phyloP scores from a whole-genome alignment of 2,329 filamentous ascomycete genomes.

The Xylaria sp. region DNA sequence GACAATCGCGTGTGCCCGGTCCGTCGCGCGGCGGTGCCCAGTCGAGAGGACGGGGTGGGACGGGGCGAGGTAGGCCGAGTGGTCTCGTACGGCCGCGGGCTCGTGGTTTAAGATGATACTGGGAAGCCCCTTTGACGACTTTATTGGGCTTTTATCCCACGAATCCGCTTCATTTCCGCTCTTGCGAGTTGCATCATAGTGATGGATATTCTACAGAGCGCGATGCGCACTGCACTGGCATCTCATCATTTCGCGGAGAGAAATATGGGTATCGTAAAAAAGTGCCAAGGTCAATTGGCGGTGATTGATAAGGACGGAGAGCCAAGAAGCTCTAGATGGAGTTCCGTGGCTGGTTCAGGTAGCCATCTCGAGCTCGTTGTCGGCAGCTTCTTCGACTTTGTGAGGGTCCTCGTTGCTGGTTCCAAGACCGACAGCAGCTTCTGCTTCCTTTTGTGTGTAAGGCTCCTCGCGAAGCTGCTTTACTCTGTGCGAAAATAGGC shows the following conservation, averaged over 20 bases:
- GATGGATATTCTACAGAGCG: neutral
- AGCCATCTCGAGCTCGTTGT: constrained; percentile 49
- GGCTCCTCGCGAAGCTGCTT: constrained; percentile 83
- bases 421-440: constrained; percentile 75
- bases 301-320: constrained; percentile 1
- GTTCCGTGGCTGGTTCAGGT: constrained; percentile 33
- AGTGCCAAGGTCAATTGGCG: neutral
- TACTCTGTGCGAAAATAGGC: constrained; percentile 62
- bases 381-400: constrained; percentile 34
- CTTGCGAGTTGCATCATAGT: neutral
- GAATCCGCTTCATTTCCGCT: neutral
- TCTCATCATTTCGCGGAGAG: neutral
- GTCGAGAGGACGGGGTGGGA: constrained; percentile 43
- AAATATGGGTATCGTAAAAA: neutral
- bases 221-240: neutral
- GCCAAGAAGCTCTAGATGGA: neutral
- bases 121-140: neutral
- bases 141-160: neutral
- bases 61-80: constrained; percentile 50
- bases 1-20: constrained; percentile 55
- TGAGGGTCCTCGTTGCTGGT: constrained; percentile 65
- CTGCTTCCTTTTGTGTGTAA: constrained; percentile 84
- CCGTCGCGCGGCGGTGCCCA: constrained; percentile 48
- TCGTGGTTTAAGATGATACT: constrained; percentile 53
- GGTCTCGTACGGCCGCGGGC: constrained; percentile 54